A percentile compares a stretch with the other conserved stretches of the same genome.
Conservation (phyloP, 176 grass and related monocot genomes). For the Typha latifolia region DNA sequence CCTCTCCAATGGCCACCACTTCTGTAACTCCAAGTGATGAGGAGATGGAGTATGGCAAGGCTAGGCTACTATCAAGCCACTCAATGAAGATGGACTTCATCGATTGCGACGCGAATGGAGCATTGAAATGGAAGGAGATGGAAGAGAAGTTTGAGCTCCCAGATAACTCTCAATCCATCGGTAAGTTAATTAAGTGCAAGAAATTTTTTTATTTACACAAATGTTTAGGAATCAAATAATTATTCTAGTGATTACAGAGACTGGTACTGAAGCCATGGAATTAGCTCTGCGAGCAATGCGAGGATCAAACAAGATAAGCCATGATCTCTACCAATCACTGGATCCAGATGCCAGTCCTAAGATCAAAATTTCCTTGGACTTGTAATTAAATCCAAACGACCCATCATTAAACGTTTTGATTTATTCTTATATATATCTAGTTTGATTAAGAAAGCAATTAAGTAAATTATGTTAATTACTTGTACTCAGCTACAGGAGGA, state of each 20-base stretch:
- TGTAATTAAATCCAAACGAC: slow-evolving; percentile 10
- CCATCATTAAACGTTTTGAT: background rate
- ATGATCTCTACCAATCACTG: background rate
- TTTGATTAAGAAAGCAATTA: background rate
- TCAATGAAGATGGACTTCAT: slow-evolving; percentile 15
- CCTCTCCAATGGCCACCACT: background rate
- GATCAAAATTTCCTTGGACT: slow-evolving; percentile 24
- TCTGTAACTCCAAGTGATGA: background rate
- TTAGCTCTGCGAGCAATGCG: background rate
- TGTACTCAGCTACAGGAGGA: slow-evolving; percentile 20
- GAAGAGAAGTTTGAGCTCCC: slow-evolving; percentile 3
- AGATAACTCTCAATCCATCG: background rate
- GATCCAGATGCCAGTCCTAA: slow-evolving; percentile 5
- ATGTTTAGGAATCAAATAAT: background rate
- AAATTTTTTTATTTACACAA: background rate
- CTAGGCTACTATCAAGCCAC: slow-evolving; percentile 17
- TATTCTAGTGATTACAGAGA: background rate
- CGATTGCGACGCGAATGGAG: slow-evolving; percentile 21
- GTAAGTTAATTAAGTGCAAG: background rate
- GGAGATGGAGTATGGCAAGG: background rate
- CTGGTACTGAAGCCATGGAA: background rate
- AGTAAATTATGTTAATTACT: background rate
- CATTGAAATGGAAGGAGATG: slow-evolving; percentile 24
- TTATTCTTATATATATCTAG: background rate
- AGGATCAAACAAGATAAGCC: background rate